Base-by-base conservation (phyloP, 352 stramenopile species). In the Phytophthora fragariaefolia region DNA sequence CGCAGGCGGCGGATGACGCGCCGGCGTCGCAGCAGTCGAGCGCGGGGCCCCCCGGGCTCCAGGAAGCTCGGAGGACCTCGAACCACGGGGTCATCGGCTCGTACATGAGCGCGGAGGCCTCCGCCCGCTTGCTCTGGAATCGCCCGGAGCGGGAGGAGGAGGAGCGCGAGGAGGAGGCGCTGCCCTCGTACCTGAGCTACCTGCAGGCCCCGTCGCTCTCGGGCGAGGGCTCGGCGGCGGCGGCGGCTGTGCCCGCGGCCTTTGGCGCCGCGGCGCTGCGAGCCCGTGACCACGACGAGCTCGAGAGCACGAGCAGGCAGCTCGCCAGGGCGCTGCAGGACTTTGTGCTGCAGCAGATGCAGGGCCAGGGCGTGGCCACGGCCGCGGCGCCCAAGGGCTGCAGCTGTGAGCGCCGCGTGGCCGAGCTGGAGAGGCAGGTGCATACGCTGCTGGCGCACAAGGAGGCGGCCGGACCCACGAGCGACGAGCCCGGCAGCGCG, bases 161-260 rank as follows among this genome's bases (percentile, higher is more conserved):
- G 50, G 83, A 92, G 63, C 68, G 82, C 34, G 81, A 90, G 51
- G 83, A 92, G 36, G 83, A 92, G 40, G 83, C 83, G 30, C 57
- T 92, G 24, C 83, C 83, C 15, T 89, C 83, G 4, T 92, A 92
- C 53, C 51, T 92, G n/a, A 86, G 76, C 52, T 92, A 92, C 53
- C 70, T 92, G 13, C 81, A 89, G 57, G 74, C 70, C 22, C 57
- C 60, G 3, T 63, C 73, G 2, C 26, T 73, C 4, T 38, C 51
- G 20, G 51, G 60, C 36, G 61, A 68, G 15, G 34, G 12, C 22
- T n/a, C 54, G 47, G 15, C 53, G 28, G 15, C 58, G 30, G 34
- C 58, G 4, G 22, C 40, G 17, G 15, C 28, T 0, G 43, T 22
- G 34, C 36, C 58, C 0, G n/a, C 27, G 17, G 48, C 38, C 22